Evolutionary conservation across 768 basidiomycete genomes (phyloP).

Genomic region (Tricholoma flavovirens): DNA sequence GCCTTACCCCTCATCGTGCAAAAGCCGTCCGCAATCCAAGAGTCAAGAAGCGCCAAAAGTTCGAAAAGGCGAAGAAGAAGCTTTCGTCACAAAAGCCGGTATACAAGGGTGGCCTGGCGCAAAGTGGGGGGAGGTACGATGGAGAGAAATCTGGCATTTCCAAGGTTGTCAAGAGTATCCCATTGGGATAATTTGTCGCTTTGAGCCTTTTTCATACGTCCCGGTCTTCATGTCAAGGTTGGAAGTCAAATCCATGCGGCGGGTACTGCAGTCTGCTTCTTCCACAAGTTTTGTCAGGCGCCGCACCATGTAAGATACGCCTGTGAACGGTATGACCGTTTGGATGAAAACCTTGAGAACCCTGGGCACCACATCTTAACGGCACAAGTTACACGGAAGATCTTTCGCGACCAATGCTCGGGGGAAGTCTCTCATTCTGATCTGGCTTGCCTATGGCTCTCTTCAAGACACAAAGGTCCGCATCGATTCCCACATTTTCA

Average conservation of each 20-base stretch:
- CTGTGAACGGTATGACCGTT: too few species aligned
- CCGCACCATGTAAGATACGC: too few species aligned
- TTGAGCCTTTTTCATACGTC: background rate
- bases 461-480: too few species aligned
- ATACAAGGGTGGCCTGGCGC: conserved; percentile 83
- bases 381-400: too few species aligned
- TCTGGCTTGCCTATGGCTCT: too few species aligned
- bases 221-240: background rate
- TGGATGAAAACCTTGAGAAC: too few species aligned
- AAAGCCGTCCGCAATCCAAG: conserved; percentile 94
- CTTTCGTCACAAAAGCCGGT: conserved; percentile 83
- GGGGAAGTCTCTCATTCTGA: too few species aligned
- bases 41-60: conserved; percentile 92
- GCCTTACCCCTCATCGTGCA: conserved; percentile 83
- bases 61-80: conserved; percentile 94
- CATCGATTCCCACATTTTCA: too few species aligned
- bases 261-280: background rate
- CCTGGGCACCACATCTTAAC: too few species aligned
- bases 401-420: too few species aligned
- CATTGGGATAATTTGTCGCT: conserved; percentile 39
- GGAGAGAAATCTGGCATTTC: conserved; percentile 94
- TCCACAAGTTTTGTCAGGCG: background rate
- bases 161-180: conserved; percentile 83
- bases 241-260: background rate
- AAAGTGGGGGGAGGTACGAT: conserved; percentile 59